Conservation (phyloP, 1,284 basidiomycete species). For the Puccinia hordei region DNA sequence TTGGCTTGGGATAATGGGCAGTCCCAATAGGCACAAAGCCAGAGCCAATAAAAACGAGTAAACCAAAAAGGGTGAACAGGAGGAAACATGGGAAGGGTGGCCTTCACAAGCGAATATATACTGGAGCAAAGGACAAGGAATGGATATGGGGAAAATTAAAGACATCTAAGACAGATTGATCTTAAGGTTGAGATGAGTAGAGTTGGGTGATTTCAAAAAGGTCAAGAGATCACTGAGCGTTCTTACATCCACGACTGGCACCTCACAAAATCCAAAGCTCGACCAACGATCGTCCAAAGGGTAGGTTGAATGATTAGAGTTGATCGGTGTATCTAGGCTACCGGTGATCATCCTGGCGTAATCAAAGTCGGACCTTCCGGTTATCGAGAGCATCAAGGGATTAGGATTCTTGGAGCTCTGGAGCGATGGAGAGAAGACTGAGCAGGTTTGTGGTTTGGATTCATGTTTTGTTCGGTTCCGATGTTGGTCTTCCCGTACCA, state of each 20-base stretch:
- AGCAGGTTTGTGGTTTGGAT: constrained; percentile 1
- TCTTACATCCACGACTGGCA: constrained; percentile 40
- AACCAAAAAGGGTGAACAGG: background rate
- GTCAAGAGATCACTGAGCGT: constrained; percentile 27
- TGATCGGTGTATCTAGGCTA: background rate
- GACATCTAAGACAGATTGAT: background rate
- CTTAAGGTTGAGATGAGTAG: background rate
- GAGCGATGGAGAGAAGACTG: constrained; percentile 55
- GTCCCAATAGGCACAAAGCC: background rate
- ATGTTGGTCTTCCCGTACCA: constrained; percentile 73
- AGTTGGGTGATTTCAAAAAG: background rate
- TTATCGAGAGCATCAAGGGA: constrained; percentile 70
- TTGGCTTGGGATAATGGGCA: no score
- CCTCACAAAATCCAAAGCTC: constrained; percentile 24
- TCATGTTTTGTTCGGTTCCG: constrained; percentile 54
- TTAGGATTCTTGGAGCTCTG: constrained; percentile 59
- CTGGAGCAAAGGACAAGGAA: background rate
- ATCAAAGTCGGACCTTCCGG: constrained; percentile 72
- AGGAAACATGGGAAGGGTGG: background rate
- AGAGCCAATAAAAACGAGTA: constrained; percentile 10
- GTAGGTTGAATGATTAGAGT: background rate
- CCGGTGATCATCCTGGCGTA: constrained; percentile 64
- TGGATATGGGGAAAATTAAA: background rate
- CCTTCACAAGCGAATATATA: no score
- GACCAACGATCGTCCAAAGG: background rate